Evolutionary conservation across 495 filamentous ascomycete species (phyloP), one percentile per base, ranked within the genome.

Genomic region (Xylaria sp.): DNA sequence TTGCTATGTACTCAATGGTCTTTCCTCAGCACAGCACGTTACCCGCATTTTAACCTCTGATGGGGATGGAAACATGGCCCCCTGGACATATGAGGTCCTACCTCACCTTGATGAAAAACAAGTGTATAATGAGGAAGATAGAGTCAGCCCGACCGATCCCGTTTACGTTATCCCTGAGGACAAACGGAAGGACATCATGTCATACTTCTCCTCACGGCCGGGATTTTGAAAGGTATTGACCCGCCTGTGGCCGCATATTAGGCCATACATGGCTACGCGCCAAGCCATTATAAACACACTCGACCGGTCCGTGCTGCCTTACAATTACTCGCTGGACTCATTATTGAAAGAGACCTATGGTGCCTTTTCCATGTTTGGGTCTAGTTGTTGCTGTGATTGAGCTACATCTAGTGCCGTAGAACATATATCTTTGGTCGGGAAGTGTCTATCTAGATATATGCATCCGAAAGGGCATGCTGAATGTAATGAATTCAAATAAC

Each of bases 1-100:
- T 37, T 93, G 90, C 82, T 99, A 99, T 81, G 90, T 93, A 57
- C 88, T 99, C 41, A 89, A 92, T 26, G 96, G 97, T 11, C 85
- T 98, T 44, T 94, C 93, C 76, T 90, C 89, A 43, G 89, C 90
- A 7, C 94, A 98, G 79, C 85, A 97, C 77, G 80, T 88, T 73
- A 94, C 92, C 80, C 87, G 86, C 71, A 92, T 92, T 75, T 82
- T 82, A 59, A 76, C 84, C 55, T 73, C 81, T 31, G 83, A 82
- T 74, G 72, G 72, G 69, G 57, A 74, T 66, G 80, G 55, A 21
- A 83, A 90, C 35, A 73, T 81, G 29, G 84, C 87, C 35, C 86
- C 89, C n/a, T 92, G 92, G 76, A 83, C 85, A 55, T 97, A 92
- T 93, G 83, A 81, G 48, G 88, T 85, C 40, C 77, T 82, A 35